phyloP scores from a whole-genome alignment of 2,329 filamentous ascomycete genomes.

The Aureobasidium mangrovei region DNA sequence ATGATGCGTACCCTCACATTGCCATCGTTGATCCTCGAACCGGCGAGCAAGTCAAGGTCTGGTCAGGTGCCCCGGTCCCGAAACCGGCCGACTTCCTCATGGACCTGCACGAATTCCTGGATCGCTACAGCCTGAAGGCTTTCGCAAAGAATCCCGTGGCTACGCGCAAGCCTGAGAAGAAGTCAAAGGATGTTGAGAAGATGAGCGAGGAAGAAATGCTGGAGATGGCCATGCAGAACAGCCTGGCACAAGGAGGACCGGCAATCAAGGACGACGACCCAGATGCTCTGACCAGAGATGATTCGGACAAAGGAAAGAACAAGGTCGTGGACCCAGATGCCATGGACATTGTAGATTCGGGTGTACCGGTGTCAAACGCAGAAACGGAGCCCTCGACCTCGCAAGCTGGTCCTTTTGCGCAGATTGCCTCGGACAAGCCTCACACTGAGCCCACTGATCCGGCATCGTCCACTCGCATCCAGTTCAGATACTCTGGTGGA shows the following conservation, averaged over 20 bases:
- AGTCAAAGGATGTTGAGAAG: slow-evolving; percentile 64
- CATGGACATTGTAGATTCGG: slow-evolving; percentile 25
- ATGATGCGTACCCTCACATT: slow-evolving; percentile 91
- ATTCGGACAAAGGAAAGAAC: slow-evolving; percentile 41
- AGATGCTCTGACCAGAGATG: slow-evolving; percentile 72
- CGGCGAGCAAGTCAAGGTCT: slow-evolving; percentile 93
- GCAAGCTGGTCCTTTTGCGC: slow-evolving; percentile 49
- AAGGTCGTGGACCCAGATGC: slow-evolving; percentile 37
- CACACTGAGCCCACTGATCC: slow-evolving; percentile 73
- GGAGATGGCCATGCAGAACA: slow-evolving; percentile 86
- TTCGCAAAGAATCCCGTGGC: slow-evolving; percentile 91
- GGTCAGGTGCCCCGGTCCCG: slow-evolving; percentile 77
- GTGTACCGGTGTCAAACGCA: slow-evolving; percentile 16
- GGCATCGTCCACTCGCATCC: slow-evolving; percentile 72
- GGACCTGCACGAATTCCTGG: slow-evolving; percentile 91
- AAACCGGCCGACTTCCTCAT: slow-evolving; percentile 73
- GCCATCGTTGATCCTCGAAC: slow-evolving; percentile 92
- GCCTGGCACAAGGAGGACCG: slow-evolving; percentile 44
- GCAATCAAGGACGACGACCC: slow-evolving; percentile 62
- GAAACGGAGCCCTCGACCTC: slow-evolving; percentile 23
- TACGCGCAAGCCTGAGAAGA: slow-evolving; percentile 57
- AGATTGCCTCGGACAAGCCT: slow-evolving; percentile 61
- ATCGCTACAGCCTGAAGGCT: slow-evolving; percentile 81
- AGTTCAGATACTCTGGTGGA: slow-evolving; percentile 79
- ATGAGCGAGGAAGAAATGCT: slow-evolving; percentile 98